Conservation (phyloP, 2,329 filamentous ascomycete genomes). For the Sporothrix brasiliensis region DNA sequence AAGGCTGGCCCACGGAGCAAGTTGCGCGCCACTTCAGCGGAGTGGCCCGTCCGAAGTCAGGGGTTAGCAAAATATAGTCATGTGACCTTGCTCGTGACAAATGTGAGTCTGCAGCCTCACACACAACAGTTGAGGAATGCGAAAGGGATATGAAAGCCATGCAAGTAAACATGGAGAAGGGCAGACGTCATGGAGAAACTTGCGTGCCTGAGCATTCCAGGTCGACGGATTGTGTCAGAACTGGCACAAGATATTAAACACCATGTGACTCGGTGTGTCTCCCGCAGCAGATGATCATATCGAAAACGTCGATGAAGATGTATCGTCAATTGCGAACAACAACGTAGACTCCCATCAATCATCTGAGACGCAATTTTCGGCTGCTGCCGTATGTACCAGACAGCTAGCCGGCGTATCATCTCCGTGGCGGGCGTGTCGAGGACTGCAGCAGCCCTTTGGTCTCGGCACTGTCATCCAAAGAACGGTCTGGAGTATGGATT, state of each 20-base stretch:
- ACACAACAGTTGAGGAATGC: no score
- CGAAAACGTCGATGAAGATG: no score
- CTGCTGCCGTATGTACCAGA: not conserved
- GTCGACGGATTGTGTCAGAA: not conserved
- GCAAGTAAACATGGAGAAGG: no score
- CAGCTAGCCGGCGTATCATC: not conserved
- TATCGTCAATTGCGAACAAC: not conserved
- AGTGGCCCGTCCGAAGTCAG: conserved; percentile 10
- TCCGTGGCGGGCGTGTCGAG: not conserved
- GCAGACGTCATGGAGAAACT: no score
- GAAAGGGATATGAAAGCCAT: no score
- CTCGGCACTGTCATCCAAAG: not conserved
- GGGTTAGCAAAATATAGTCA: conserved; percentile 1
- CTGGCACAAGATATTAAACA: not conserved
- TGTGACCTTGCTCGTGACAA: conserved; percentile 22
- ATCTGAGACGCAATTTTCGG: no score
- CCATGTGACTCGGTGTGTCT: not conserved
- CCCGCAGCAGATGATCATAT: not conserved
- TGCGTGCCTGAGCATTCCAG: no score
- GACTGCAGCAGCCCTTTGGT: conserved; percentile 1
- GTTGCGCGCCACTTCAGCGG: conserved; percentile 16
- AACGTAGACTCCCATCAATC: no score
- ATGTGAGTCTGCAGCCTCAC: no score
- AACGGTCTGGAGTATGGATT: not conserved
- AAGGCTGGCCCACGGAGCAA: not conserved